phyloP scores from a whole-genome alignment of 2,329 filamentous ascomycete species.

The Emergomyces pasteurianus region DNA sequence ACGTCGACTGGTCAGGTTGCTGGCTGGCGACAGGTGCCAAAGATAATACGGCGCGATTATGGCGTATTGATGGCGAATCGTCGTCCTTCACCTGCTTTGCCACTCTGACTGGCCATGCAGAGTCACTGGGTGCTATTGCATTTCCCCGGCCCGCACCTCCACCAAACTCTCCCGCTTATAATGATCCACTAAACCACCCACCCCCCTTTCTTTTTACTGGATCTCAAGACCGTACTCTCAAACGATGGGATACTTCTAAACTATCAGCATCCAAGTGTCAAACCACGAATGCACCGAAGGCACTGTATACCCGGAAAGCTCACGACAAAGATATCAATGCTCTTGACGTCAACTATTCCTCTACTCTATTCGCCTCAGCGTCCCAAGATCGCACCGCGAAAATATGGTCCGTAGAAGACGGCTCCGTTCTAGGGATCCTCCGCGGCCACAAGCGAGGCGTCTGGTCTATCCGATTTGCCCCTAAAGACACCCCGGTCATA shows the following conservation, averaged over 20 bases:
- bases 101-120: conserved; percentile 80
- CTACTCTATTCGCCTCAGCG: conserved; percentile 81
- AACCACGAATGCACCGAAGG: conserved; percentile 31
- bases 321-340: conserved; percentile 99
- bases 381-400: conserved; percentile 96
- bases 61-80: conserved; percentile 68
- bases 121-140: conserved; percentile 82
- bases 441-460: conserved; percentile 89
- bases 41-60: conserved; percentile 86
- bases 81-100: conserved; percentile 69
- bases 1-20: conserved; percentile 91
- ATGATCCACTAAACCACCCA: conserved; percentile 64
- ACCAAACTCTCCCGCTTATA: conserved; percentile 56
- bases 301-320: conserved; percentile 79
- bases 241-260: conserved; percentile 75
- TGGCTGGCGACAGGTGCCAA: conserved; percentile 96
- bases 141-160: conserved; percentile 60
- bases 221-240: conserved; percentile 89
- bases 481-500: conserved; percentile 62
- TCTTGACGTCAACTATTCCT: conserved; percentile 63
- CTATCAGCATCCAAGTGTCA: conserved; percentile 38
- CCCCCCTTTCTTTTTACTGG: conserved; percentile 80
- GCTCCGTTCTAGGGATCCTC: conserved; percentile 81
- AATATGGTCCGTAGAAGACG: conserved; percentile 84
- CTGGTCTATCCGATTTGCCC: conserved; percentile 88